phyloP scores from a whole-genome alignment of 2,329 filamentous ascomycete genomes.

The Lecanicillium sp. region DNA sequence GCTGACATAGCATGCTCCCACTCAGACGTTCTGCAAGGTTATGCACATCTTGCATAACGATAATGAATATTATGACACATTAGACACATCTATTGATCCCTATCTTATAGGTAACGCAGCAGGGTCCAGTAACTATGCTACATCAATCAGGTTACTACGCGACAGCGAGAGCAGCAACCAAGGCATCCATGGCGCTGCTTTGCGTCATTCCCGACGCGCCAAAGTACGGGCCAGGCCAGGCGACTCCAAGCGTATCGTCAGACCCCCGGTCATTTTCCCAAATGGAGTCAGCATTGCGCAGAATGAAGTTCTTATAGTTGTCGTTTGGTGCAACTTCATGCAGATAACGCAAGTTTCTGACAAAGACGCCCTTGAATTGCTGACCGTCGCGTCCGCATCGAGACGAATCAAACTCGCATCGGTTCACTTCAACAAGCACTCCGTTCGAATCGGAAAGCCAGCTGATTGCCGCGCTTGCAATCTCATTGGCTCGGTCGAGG shows the following conservation, averaged over 20 bases:
- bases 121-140: no score
- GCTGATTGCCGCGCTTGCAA: conserved; percentile 45
- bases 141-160: conserved; percentile 13
- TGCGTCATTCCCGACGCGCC: conserved; percentile 49
- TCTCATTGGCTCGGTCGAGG: conserved; percentile 31
- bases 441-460: conserved; percentile 33
- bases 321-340: conserved; percentile 40
- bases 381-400: conserved; percentile 40
- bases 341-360: conserved; percentile 54
- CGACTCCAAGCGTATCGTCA: conserved; percentile 45
- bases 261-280: conserved; percentile 50
- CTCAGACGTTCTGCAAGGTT: no score
- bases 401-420: conserved; percentile 23
- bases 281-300: conserved; percentile 54
- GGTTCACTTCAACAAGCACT: conserved; percentile 33
- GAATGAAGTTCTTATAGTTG: conserved; percentile 45
- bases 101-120: no score
- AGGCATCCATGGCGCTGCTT: conserved; percentile 55
- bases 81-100: no score
- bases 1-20: no score
- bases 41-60: no score
- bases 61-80: no score
- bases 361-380: conserved; percentile 68
- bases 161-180: conserved; percentile 51
- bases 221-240: conserved; percentile 56